Base-by-base conservation (phyloP, 345 rosid genomes). In the Arabis hirsuta region DNA sequence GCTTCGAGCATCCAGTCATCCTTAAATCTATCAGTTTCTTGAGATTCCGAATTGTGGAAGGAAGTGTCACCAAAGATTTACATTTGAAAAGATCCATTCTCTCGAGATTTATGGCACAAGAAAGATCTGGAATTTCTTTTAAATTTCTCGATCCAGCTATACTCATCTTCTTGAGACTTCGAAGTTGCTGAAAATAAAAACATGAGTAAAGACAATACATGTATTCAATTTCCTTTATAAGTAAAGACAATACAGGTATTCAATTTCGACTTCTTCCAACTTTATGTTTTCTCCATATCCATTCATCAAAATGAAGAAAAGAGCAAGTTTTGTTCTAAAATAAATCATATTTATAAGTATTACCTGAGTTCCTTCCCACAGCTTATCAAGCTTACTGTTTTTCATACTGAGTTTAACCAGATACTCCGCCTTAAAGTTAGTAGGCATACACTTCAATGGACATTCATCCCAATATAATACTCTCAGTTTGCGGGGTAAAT, bases 401-500 rank as follows among this genome's bases (percentile, higher is more conserved):
- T 27, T 4, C 29, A 7, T 55, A 7, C 39, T n/a, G 9, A 55
- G 41, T 2, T 31, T 7, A 32, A 55, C 60, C 10, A 55, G 29
- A 31, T 5, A 55, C 39, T 55, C 60, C 4, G 41, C 19, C 16
- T 11, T 29, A 32, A 55, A 55, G 34, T 32, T 55, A 12, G 13
- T n/a, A 55, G 60, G 60, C 41, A 55, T 12, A 27, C 60, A 32
- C 16, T 7, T 55, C 38, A 55, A 27, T 6, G 60, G 41, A 13
- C 9, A 55, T 27, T 26, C 39, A 55, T 55, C 41, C 60, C 60
- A 55, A 3, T 55, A 7, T 55, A 55, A 19, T 27, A 55, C 4
- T 55, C 60, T 55, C 12, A 57, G 62, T 34, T 57, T 57, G 7
- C 45, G 62, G 24, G 62, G 45, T 5, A 57, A 20, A 38, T 36